phyloP scores from a whole-genome alignment of 768 basidiomycete species.

The Pisolithus sp. region DNA sequence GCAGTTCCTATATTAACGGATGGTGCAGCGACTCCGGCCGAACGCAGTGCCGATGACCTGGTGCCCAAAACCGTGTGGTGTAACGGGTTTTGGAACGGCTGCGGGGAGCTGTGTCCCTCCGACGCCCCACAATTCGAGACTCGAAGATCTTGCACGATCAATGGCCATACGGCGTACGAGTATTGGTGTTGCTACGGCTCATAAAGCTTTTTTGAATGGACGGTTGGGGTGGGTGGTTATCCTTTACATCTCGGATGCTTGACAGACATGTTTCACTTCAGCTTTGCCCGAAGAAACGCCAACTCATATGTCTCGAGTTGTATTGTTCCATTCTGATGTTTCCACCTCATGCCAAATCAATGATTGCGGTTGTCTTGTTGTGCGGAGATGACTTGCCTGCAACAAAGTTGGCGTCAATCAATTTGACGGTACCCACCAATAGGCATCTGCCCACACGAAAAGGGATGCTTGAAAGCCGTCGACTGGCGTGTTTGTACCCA shows the following conservation, averaged over 20 bases:
- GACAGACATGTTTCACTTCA: no score
- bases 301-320: no score
- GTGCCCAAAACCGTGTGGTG: slow-evolving; percentile 2
- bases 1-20: background rate
- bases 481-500: slow-evolving; percentile 1
- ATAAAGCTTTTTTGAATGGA: background rate
- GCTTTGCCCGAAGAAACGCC: no score
- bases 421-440: no score
- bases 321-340: no score
- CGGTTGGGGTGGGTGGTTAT: background rate
- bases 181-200: slow-evolving; percentile 9
- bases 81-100: slow-evolving; percentile 7
- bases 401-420: no score
- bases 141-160: slow-evolving; percentile 3
- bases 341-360: no score
- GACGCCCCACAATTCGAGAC: slow-evolving; percentile 8
- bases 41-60: background rate
- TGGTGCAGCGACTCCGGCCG: background rate
- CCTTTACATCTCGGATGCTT: no score
- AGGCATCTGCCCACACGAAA: no score
- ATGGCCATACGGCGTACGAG: slow-evolving; percentile 1
- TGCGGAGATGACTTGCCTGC: no score
- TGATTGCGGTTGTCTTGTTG: no score
- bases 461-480: background rate
- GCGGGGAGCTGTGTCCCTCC: slow-evolving; percentile 2